Evolutionary conservation across 2,329 filamentous ascomycete species (phyloP).

Genomic region (Arthrobotrys iridis): DNA sequence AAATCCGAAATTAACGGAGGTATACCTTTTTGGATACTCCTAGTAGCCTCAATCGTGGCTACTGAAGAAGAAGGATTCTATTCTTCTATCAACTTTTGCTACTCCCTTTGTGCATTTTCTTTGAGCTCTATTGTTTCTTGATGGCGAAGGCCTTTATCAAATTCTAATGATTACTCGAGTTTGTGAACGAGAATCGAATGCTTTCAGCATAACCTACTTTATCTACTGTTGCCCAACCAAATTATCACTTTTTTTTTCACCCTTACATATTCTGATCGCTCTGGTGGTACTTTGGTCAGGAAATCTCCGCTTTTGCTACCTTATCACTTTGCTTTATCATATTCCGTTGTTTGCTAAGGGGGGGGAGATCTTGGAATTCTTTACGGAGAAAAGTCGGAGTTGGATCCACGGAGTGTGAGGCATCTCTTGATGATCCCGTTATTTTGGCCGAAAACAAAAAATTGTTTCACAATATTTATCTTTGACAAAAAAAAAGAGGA

Average conservation of each 20-base stretch:
- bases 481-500: background rate
- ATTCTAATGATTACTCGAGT: conserved; percentile 11
- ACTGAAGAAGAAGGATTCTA: background rate
- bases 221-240: background rate
- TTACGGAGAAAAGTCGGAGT: background rate
- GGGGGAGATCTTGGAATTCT: background rate
- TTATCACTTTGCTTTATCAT: background rate
- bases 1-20: background rate
- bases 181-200: conserved; percentile 10
- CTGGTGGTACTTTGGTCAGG: background rate
- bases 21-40: background rate
- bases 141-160: background rate
- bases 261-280: background rate
- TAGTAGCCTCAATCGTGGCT: background rate
- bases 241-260: background rate
- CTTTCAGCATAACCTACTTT: background rate
- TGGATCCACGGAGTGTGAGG: conserved; percentile 19
- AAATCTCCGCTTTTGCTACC: background rate
- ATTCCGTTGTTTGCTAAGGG: background rate
- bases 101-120: background rate
- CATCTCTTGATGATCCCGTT: background rate
- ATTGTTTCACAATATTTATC: background rate
- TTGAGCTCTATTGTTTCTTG: background rate
- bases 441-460: background rate
- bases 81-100: background rate